A percentile compares a stretch with the other conserved stretches of the same genome.
Conservation (phyloP, 1,139 yeast genomes). For the Suhomyces maxii region DNA sequence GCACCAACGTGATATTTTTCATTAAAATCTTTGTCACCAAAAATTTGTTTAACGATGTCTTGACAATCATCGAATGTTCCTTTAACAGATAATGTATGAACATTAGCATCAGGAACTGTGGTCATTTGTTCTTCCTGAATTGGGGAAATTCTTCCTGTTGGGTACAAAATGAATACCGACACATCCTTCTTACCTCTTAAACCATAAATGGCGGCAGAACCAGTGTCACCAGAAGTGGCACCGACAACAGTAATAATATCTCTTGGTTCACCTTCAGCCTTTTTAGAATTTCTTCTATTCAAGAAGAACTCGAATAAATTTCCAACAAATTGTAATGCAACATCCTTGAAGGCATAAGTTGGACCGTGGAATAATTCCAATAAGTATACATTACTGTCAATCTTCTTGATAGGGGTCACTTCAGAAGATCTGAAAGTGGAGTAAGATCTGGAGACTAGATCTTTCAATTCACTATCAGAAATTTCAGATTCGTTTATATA, state of each 20-base stretch:
- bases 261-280: slow-evolving; percentile 57
- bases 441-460: slow-evolving; percentile 69
- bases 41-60: slow-evolving; percentile 89
- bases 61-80: slow-evolving; percentile 99
- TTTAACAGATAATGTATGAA: slow-evolving; percentile 89
- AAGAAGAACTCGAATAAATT: slow-evolving; percentile 91
- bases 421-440: slow-evolving; percentile 84
- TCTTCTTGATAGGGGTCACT: slow-evolving; percentile 76
- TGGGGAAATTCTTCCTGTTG: slow-evolving; percentile 96
- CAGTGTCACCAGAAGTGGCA: slow-evolving; percentile 99
- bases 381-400: slow-evolving; percentile 63
- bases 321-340: slow-evolving; percentile 96
- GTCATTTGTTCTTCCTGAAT: slow-evolving; percentile 99
- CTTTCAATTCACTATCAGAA: slow-evolving; percentile 62
- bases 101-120: slow-evolving; percentile 90
- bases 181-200: slow-evolving; percentile 95
- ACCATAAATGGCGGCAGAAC: slow-evolving; percentile 98
- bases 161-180: slow-evolving; percentile 91
- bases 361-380: slow-evolving; percentile 98
- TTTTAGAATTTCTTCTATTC: slow-evolving; percentile 68
- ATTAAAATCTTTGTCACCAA: slow-evolving; percentile 87
- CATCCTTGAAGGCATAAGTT: slow-evolving; percentile 97
- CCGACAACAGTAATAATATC: slow-evolving; percentile 94
- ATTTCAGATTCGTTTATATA: slow-evolving; percentile 74
- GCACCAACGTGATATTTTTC: slow-evolving; percentile 93